phyloP scores from a whole-genome alignment of 1,284 basidiomycete genomes.

The Naganishia liquefaciens region DNA sequence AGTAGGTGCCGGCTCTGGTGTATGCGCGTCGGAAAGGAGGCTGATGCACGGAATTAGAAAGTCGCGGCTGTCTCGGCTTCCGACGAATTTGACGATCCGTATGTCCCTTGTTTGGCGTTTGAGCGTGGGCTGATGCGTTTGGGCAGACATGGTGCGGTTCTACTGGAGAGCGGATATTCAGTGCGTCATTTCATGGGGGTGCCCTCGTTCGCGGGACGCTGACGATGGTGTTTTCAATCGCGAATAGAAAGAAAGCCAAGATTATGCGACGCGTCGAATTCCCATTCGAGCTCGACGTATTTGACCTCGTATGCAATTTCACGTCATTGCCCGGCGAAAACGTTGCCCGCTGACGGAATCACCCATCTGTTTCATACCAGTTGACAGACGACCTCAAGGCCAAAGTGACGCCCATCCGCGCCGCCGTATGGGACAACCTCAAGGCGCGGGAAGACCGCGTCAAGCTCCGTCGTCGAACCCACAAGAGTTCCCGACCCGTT shows the following conservation, averaged over 20 bases:
- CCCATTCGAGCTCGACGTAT: slow-evolving; percentile 72
- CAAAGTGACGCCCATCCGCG: slow-evolving; percentile 70
- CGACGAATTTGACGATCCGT: slow-evolving; percentile 76
- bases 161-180: slow-evolving; percentile 89
- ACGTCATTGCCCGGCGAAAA: no score
- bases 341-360: background rate
- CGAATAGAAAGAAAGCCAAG: slow-evolving; percentile 77
- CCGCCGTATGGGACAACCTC: slow-evolving; percentile 73
- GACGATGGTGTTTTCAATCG: slow-evolving; percentile 29
- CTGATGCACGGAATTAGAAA: slow-evolving; percentile 47
- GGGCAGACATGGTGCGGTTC: slow-evolving; percentile 82
- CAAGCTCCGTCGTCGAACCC: slow-evolving; percentile 73
- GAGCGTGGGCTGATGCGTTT: slow-evolving; percentile 31
- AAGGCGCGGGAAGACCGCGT: slow-evolving; percentile 80
- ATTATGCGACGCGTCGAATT: slow-evolving; percentile 97
- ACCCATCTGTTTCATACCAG: no score
- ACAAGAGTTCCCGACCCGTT: slow-evolving; percentile 53
- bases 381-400: slow-evolving; percentile 73
- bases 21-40: no score
- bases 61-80: slow-evolving; percentile 79
- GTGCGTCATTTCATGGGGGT: slow-evolving; percentile 25
- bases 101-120: background rate
- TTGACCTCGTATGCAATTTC: slow-evolving; percentile 70
- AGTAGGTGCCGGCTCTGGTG: slow-evolving; percentile 53
- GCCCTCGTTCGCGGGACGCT: background rate